phyloP scores from a whole-genome alignment of 1,284 basidiomycete species.

The Gymnopus androsaceus region DNA sequence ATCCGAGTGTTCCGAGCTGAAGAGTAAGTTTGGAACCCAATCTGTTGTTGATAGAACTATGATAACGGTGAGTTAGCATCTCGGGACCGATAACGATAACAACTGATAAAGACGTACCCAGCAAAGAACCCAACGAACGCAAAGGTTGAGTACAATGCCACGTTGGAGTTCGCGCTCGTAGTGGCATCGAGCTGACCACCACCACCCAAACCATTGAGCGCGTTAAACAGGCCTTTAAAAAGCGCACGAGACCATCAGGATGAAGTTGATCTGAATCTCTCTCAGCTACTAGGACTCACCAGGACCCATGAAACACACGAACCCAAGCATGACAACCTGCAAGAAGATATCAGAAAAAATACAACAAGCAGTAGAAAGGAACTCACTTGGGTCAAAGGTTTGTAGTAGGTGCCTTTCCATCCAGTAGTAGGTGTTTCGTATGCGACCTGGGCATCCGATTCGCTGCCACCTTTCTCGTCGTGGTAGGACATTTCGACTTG shows the following conservation, averaged over 20 bases:
- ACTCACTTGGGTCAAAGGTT: constrained; percentile 33
- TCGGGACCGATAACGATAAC: neutral
- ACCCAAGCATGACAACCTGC: constrained; percentile 32
- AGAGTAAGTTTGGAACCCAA: constrained; percentile 78
- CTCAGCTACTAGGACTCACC: constrained; percentile 21
- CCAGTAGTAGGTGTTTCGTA: constrained; percentile 32
- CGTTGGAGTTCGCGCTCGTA: constrained; percentile 48
- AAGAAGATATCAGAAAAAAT: neutral
- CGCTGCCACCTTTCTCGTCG: constrained; percentile 8
- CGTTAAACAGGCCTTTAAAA: constrained; percentile 33
- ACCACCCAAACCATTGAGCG: constrained; percentile 39
- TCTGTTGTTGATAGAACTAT: constrained; percentile 73
- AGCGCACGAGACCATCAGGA: constrained; percentile 15
- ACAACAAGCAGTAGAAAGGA: neutral
- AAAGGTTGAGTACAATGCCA: constrained; percentile 71
- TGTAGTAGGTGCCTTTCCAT: constrained; percentile 34
- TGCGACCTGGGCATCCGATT: neutral
- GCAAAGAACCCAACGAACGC: constrained; percentile 65
- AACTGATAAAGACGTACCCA: constrained; percentile 47
- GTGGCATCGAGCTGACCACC: constrained; percentile 37
- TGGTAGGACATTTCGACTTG: neutral
- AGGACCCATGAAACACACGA: constrained; percentile 44
- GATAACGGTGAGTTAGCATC: constrained; percentile 2
- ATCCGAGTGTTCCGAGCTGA: constrained; percentile 69
- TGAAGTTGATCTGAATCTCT: constrained; percentile 1